Evolutionary conservation across 768 basidiomycete species (phyloP).

Genomic region (Gloeophyllum trabeum): DNA sequence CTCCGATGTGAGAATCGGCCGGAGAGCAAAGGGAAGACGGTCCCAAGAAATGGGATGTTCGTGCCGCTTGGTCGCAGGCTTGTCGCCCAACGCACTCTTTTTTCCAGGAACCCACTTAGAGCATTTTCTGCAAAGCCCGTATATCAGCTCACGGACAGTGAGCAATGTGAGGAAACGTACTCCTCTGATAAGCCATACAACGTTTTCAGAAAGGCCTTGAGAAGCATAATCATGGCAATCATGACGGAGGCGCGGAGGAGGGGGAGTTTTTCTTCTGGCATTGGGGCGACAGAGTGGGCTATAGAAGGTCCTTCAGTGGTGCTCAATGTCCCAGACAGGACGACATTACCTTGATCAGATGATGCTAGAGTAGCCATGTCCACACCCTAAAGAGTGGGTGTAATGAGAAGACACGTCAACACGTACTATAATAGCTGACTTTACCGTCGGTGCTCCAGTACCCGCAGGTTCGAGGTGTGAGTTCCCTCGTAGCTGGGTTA

Average conservation of each 20-base stretch:
- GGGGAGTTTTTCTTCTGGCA: conserved; percentile 11
- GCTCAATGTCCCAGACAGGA: no score
- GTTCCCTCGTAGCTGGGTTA: conserved; percentile 42
- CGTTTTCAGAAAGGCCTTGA: conserved; percentile 77
- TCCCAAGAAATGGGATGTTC: conserved; percentile 61
- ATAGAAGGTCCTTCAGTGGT: no score
- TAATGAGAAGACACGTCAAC: background rate
- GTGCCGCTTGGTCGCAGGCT: conserved; percentile 53
- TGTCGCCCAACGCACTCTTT: conserved; percentile 85
- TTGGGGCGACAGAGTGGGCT: conserved; percentile 1
- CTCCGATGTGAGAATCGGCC: conserved; percentile 45
- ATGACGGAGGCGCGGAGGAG: conserved; percentile 62
- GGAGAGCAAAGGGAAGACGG: conserved; percentile 55
- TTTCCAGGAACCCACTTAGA: conserved; percentile 79
- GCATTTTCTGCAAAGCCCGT: conserved; percentile 58
- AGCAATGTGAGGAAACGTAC: conserved; percentile 33
- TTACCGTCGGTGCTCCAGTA: no score
- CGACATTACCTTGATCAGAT: no score
- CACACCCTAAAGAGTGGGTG: background rate
- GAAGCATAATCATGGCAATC: conserved; percentile 75
- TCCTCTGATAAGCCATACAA: conserved; percentile 87
- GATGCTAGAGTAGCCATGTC: background rate
- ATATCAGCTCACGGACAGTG: conserved; percentile 1
- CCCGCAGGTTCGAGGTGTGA: background rate
- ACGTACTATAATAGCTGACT: no score